phyloP scores from a whole-genome alignment of 306 rosid genomes.

The Cicer arietinum region DNA sequence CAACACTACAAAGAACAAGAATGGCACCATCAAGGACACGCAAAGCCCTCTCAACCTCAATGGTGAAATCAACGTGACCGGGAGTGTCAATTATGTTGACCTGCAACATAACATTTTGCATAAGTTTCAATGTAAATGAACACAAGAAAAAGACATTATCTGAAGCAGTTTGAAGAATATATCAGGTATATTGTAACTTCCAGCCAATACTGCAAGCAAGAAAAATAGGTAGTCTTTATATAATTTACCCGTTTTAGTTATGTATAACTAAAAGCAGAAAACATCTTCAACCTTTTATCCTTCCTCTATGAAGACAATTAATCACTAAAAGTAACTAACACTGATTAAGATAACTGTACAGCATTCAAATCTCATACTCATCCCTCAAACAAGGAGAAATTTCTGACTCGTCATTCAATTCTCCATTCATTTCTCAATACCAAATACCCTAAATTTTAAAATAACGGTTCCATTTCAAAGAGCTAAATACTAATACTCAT shows the following conservation, averaged over 20 bases:
- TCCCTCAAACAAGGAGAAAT: slow-evolving; percentile 7
- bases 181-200: slow-evolving; percentile 24
- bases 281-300: neutral
- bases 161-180: slow-evolving; percentile 6
- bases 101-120: slow-evolving; percentile 61
- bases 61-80: slow-evolving; percentile 97
- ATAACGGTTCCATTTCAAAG: neutral
- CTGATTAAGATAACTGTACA: neutral
- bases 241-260: slow-evolving; percentile 33
- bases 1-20: slow-evolving; percentile 98
- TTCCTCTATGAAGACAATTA: slow-evolving; percentile 2
- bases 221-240: slow-evolving; percentile 15
- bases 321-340: slow-evolving; percentile 7
- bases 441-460: slow-evolving; percentile 1
- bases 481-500: neutral
- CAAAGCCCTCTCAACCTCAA: slow-evolving; percentile 98
- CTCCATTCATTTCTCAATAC: neutral
- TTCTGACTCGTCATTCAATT: neutral
- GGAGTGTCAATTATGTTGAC: slow-evolving; percentile 96
- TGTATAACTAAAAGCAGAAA: slow-evolving; percentile 7
- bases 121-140: slow-evolving; percentile 30
- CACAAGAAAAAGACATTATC: slow-evolving; percentile 1
- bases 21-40: slow-evolving; percentile 99
- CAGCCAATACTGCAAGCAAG: slow-evolving; percentile 18
- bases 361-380: slow-evolving; percentile 11